These are phyloP conservation scores for Trametes cingulata DNA, from an alignment of 768 basidiomycete genomes.

Conservation along the genomic window DNA sequence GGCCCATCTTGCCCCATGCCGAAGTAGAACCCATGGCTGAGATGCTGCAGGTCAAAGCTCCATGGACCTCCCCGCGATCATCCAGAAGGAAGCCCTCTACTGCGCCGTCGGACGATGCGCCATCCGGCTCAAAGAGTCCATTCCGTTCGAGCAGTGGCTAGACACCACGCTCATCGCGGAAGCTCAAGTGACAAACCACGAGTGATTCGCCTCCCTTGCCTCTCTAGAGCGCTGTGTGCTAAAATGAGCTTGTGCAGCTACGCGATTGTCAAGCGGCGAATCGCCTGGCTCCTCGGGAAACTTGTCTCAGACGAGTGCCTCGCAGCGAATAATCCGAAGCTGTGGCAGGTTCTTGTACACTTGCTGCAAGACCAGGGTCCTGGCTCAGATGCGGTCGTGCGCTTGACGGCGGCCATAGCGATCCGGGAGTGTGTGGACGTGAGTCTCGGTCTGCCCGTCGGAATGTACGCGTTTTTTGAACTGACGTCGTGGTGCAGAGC, in stretches of 20 bases:
- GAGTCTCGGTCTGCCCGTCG: background rate
- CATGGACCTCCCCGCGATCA: conserved; percentile 54
- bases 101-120: conserved; percentile 89
- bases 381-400: conserved; percentile 82
- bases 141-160: conserved; percentile 75
- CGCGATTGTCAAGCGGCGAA: conserved; percentile 90
- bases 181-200: conserved; percentile 57
- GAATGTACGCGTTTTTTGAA: background rate
- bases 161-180: conserved; percentile 59
- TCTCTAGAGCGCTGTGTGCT: too few relatives aligned
- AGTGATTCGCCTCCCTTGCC: conserved; percentile 39
- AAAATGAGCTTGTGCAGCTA: too few relatives aligned
- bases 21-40: background rate
- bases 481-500: conserved; percentile 43
- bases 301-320: conserved; percentile 75
- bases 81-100: conserved; percentile 86
- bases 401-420: conserved; percentile 80
- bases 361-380: conserved; percentile 68
- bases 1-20: background rate
- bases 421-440: conserved; percentile 86
- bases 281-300: conserved; percentile 93
- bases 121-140: conserved; percentile 53
- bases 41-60: conserved; percentile 43
- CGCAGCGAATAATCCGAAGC: conserved; percentile 54
- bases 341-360: conserved; percentile 84